Conservation (phyloP, 768 basidiomycete genomes). For the Hygrophorus pudorinus region DNA sequence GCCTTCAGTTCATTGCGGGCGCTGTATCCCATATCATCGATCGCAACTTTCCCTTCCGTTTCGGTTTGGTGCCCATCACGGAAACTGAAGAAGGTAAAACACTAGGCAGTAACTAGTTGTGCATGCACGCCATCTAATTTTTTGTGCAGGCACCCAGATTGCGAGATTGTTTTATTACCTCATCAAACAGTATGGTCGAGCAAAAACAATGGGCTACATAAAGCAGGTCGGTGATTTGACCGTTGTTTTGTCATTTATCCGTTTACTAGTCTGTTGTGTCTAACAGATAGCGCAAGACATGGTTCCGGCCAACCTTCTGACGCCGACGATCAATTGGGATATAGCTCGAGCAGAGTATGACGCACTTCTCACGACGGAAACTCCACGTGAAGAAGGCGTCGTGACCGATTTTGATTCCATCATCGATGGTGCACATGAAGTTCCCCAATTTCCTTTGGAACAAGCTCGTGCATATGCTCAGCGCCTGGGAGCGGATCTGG, state of each 20-base stretch:
- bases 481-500: conserved; percentile 43
- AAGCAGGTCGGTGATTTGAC: conserved; percentile 28
- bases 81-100: conserved; percentile 37
- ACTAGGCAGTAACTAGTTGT: background rate
- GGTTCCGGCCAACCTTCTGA: conserved; percentile 18
- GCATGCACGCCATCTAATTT: background rate
- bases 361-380: conserved; percentile 22
- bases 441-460: conserved; percentile 25
- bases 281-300: conserved; percentile 30
- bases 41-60: conserved; percentile 66
- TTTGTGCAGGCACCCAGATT: conserved; percentile 47
- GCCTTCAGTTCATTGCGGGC: conserved; percentile 52
- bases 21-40: conserved; percentile 63
- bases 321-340: conserved; percentile 32
- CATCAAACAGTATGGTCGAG: conserved; percentile 50
- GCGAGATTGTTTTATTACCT: conserved; percentile 65
- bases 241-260: background rate
- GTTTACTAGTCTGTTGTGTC: background rate
- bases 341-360: conserved; percentile 29
- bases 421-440: conserved; percentile 20
- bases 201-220: conserved; percentile 53
- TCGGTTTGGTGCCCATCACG: conserved; percentile 74
- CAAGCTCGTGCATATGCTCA: conserved; percentile 43
- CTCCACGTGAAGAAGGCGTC: conserved; percentile 17
- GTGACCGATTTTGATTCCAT: conserved; percentile 29